These are phyloP conservation scores for Austropuccinia psidii DNA, from an alignment of 1,284 basidiomycete genomes.

Conservation along the genomic window DNA sequence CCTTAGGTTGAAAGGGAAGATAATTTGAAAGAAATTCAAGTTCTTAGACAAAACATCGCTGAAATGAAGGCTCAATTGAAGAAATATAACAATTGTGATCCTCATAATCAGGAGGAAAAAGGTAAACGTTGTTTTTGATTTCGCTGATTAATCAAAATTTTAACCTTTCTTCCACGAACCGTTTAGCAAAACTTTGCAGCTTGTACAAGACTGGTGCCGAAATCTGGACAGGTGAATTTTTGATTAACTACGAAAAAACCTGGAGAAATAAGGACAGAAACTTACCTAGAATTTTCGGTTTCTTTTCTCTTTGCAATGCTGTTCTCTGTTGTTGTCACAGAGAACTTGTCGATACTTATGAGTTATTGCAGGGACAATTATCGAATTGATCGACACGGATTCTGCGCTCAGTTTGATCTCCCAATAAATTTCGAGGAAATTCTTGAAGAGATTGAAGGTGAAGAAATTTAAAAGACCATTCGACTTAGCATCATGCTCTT, in stretches of 20 bases:
- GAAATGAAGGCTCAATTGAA: not conserved
- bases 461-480: too few species aligned
- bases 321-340: not conserved
- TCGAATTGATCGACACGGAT: constrained; percentile 8
- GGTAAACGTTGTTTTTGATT: not conserved
- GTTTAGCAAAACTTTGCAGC: constrained; percentile 10
- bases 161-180: not conserved
- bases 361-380: constrained; percentile 25
- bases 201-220: constrained; percentile 29
- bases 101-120: constrained; percentile 19
- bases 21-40: constrained; percentile 6
- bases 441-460: too few species aligned
- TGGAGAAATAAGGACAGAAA: not conserved
- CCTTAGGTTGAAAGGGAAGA: constrained; percentile 19
- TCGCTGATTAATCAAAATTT: not conserved
- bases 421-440: constrained; percentile 18
- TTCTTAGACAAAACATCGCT: constrained; percentile 9
- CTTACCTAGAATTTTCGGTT: not conserved
- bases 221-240: constrained; percentile 29
- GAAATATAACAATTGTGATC: not conserved
- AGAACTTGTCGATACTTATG: constrained; percentile 14
- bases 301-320: not conserved
- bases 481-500: too few species aligned
- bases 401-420: constrained; percentile 21
- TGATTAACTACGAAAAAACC: not conserved